Percentiles rank a stretch among this genome's conserved stretches.
Conservation (phyloP, 176 grass and related monocot species). For the Carex parvula region DNA sequence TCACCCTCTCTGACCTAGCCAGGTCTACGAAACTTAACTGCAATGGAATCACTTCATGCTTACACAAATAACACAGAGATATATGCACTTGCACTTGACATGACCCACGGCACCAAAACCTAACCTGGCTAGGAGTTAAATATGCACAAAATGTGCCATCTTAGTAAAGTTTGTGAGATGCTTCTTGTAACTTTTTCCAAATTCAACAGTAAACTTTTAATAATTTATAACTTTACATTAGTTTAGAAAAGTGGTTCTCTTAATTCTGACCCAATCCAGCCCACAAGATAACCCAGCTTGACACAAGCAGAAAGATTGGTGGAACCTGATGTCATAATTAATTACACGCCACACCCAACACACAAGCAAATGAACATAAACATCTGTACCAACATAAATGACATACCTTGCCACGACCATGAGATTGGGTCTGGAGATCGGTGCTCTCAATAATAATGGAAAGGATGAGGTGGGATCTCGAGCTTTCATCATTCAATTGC, state of each 20-base stretch:
- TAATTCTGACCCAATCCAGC: neutral
- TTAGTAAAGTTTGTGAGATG: neutral
- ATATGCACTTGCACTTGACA: neutral
- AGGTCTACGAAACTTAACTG: slow-evolving; percentile 99
- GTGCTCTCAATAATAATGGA: slow-evolving; percentile 98
- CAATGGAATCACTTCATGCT: neutral
- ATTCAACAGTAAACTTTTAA: neutral
- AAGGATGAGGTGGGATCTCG: slow-evolving; percentile 95
- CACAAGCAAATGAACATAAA: neutral
- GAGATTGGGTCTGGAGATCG: slow-evolving; percentile 90
- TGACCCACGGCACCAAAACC: neutral
- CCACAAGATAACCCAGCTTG: neutral
- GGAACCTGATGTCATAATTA: neutral
- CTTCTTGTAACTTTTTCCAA: neutral
- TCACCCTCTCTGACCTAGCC: slow-evolving; percentile 95
- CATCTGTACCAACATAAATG: slow-evolving; percentile 7
- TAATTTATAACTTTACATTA: neutral
- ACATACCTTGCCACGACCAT: slow-evolving; percentile 89
- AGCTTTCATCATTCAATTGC: slow-evolving; percentile 96
- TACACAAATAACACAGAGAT: neutral
- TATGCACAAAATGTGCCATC: neutral
- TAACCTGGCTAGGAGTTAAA: neutral
- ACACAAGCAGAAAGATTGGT: neutral
- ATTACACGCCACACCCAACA: neutral
- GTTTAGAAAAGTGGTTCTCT: neutral